Percentiles rank a stretch among this genome's conserved stretches.
Conservation (phyloP, 1,139 yeast species). For the Debaryomyces singareniensis region DNA sequence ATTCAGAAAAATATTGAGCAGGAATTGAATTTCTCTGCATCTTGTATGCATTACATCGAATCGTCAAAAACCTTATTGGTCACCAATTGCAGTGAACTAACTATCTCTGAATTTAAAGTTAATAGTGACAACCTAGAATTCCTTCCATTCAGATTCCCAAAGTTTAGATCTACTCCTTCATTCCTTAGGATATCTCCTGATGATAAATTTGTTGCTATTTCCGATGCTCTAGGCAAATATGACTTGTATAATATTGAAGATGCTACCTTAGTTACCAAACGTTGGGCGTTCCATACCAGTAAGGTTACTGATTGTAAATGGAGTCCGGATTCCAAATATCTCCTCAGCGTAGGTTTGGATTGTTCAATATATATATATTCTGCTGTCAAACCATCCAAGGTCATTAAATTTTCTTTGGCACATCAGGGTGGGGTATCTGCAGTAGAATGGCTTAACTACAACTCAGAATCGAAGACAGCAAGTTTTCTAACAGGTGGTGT, state of each 20-base stretch:
- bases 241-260: conserved; percentile 54
- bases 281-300: conserved; percentile 96
- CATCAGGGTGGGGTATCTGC: conserved; percentile 84
- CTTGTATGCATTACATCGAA: conserved; percentile 23
- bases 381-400: conserved; percentile 70
- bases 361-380: conserved; percentile 77
- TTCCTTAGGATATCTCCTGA: conserved; percentile 66
- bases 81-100: conserved; percentile 40
- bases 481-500: conserved; percentile 65
- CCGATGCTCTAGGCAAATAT: conserved; percentile 83
- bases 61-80: conserved; percentile 39
- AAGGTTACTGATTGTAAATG: conserved; percentile 72
- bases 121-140: conserved; percentile 11
- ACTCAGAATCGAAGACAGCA: conserved; percentile 18
- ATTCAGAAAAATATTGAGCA: conserved; percentile 15
- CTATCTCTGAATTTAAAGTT: conserved; percentile 21
- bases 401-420: conserved; percentile 66
- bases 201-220: conserved; percentile 68
- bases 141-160: conserved; percentile 23
- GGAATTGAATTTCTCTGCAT: conserved; percentile 30
- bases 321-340: conserved; percentile 66
- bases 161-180: conserved; percentile 59
- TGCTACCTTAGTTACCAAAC: conserved; percentile 61
- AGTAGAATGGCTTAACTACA: conserved; percentile 56
- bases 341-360: conserved; percentile 79